A percentile compares a stretch with the other conserved stretches of the same genome.
phyloP scores from a whole-genome alignment of 768 basidiomycete species.

The Boletus subcaerulescens region DNA sequence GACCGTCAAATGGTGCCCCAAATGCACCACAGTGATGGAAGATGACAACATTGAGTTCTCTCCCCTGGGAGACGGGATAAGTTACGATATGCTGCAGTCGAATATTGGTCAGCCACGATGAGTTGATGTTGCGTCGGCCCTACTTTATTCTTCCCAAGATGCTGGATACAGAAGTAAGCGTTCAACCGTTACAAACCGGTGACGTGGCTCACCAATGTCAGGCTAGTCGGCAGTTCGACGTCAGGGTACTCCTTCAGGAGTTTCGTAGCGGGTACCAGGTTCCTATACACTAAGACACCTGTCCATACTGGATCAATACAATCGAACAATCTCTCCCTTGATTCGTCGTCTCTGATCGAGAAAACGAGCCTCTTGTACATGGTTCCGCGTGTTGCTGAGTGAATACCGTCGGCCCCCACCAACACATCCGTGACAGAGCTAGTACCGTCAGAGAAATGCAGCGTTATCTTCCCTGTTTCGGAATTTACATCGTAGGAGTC shows the following conservation, averaged over 20 bases:
- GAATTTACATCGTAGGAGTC: constrained; percentile 26
- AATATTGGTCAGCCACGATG: background rate
- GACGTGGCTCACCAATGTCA: constrained; percentile 18
- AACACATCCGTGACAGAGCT: constrained; percentile 37
- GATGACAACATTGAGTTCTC: constrained; percentile 35
- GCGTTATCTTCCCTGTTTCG: constrained; percentile 18
- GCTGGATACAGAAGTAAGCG: constrained; percentile 10
- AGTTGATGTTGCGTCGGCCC: background rate
- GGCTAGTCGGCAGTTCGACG: constrained; percentile 19
- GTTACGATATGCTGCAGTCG: constrained; percentile 37
- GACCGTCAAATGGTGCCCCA: constrained; percentile 31
- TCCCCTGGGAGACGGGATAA: constrained; percentile 39
- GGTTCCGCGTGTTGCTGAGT: constrained; percentile 32
- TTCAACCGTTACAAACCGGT: background rate
- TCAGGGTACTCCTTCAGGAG: constrained; percentile 34
- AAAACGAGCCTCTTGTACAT: constrained; percentile 24
- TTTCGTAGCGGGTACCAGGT: constrained; percentile 29
- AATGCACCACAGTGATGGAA: constrained; percentile 26
- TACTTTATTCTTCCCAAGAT: constrained; percentile 21
- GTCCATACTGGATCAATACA: constrained; percentile 37
- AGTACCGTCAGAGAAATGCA: constrained; percentile 40
- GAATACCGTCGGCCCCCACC: constrained; percentile 43
- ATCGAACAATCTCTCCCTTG: constrained; percentile 5
- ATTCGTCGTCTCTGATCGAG: background rate
- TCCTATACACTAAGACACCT: constrained; percentile 39